Conservation (phyloP, 768 basidiomycete genomes). For the Albatrellus ellisii region DNA sequence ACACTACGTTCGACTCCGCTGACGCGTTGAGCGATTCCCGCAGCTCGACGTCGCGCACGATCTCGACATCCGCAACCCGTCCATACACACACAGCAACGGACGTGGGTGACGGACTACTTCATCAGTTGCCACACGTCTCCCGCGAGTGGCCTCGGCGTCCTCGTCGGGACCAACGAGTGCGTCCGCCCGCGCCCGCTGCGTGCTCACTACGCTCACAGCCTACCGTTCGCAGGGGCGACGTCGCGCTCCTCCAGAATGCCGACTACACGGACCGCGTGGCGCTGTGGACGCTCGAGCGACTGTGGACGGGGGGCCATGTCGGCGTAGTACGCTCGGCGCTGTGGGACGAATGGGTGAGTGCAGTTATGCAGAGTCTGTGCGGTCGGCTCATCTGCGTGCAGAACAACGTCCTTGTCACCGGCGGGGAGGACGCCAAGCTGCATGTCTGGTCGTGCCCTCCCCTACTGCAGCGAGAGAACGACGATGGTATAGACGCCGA, state of each 20-base stretch:
- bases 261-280: conserved; percentile 13
- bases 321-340: conserved; percentile 20
- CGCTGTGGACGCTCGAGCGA: conserved; percentile 19
- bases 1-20: not conserved
- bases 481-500: conserved; percentile 5
- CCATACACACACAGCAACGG: conserved; percentile 38
- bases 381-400: not conserved
- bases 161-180: conserved; percentile 72
- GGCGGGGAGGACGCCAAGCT: conserved; percentile 24
- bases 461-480: conserved; percentile 4
- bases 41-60: conserved; percentile 49
- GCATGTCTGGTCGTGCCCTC: conserved; percentile 19
- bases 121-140: conserved; percentile 34
- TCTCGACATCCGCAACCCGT: conserved; percentile 52
- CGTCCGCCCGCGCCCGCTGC: conserved; percentile 13
- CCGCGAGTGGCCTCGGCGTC: conserved; percentile 30
- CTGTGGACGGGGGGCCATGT: conserved; percentile 19
- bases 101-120: conserved; percentile 78
- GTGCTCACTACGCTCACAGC: not conserved
- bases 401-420: conserved; percentile 23
- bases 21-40: not conserved
- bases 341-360: conserved; percentile 22
- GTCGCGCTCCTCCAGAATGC: conserved; percentile 19
- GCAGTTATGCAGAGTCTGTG: not conserved
- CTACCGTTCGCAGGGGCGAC: conserved; percentile 17